Conservation (phyloP, 2,329 filamentous ascomycete genomes). For the Ustilaginoidea virens region DNA sequence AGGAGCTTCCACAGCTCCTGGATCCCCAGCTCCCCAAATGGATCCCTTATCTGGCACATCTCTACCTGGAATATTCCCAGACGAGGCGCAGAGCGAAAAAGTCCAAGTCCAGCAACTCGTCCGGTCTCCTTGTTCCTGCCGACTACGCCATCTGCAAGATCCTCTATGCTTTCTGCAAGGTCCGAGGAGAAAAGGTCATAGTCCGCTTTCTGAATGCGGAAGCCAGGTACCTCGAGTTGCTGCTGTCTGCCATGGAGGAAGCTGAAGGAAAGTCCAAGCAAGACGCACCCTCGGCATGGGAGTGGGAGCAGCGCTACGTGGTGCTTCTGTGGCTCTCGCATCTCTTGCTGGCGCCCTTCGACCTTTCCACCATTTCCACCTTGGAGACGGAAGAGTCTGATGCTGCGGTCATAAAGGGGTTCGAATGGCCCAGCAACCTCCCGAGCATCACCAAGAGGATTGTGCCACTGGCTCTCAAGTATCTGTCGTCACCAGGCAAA, state of each 20-base stretch:
- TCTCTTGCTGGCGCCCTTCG: slow-evolving; percentile 74
- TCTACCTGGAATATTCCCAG: slow-evolving; percentile 55
- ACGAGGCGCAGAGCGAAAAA: slow-evolving; percentile 25
- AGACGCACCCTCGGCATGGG: slow-evolving; percentile 24
- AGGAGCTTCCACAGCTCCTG: slow-evolving; percentile 86
- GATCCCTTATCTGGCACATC: slow-evolving; percentile 58
- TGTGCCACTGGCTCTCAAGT: slow-evolving; percentile 53
- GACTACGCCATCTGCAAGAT: slow-evolving; percentile 61
- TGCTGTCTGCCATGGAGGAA: slow-evolving; percentile 61
- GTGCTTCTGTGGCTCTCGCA: slow-evolving; percentile 79
- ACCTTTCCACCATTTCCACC: slow-evolving; percentile 71
- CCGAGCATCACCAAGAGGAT: slow-evolving; percentile 58
- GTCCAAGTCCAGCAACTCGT: slow-evolving; percentile 13
- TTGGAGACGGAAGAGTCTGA: slow-evolving; percentile 31
- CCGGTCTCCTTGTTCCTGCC: slow-evolving; percentile 35
- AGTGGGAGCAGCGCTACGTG: slow-evolving; percentile 83
- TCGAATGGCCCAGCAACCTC: slow-evolving; percentile 42
- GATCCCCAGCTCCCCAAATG: slow-evolving; percentile 68
- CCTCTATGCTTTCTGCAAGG: slow-evolving; percentile 85
- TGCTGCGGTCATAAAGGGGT: slow-evolving; percentile 25
- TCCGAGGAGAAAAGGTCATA: slow-evolving; percentile 85
- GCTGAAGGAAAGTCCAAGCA: slow-evolving; percentile 20
- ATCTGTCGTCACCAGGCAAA: slow-evolving; percentile 64
- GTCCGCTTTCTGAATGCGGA: slow-evolving; percentile 85
- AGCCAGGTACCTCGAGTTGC: slow-evolving; percentile 64